A percentile compares a stretch with the other conserved stretches of the same genome.
Conservation (phyloP, 2,329 filamentous ascomycete species). For the Coleophoma crateriformis region DNA sequence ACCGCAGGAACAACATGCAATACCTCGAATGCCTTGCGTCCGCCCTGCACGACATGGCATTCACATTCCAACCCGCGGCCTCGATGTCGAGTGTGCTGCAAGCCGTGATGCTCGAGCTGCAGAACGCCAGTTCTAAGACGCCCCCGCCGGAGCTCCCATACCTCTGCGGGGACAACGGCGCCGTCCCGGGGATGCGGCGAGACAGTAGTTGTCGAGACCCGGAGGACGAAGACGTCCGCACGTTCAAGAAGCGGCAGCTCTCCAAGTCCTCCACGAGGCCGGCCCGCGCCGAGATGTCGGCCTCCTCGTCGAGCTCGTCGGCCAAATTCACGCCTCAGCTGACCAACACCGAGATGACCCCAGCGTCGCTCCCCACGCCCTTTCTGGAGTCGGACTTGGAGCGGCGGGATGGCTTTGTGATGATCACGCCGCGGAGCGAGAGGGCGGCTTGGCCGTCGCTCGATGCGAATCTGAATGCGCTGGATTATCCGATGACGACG, state of each 20-base stretch:
- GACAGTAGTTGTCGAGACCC: conserved; percentile 5
- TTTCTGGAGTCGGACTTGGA: not conserved
- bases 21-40: conserved; percentile 48
- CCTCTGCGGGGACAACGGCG: not conserved
- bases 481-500: conserved; percentile 13
- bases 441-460: conserved; percentile 7
- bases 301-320: not conserved
- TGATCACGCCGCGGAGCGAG: conserved; percentile 9
- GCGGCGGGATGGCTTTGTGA: conserved; percentile 6
- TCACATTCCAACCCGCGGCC: conserved; percentile 46
- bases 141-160: conserved; percentile 5
- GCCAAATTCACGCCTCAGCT: not conserved
- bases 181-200: conserved; percentile 18
- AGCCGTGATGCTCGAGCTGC: conserved; percentile 44
- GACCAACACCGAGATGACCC: not conserved
- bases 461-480: conserved; percentile 7
- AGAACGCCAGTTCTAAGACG: conserved; percentile 10
- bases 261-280: conserved; percentile 5
- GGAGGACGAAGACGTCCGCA: conserved; percentile 4
- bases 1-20: conserved; percentile 35
- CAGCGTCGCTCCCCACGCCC: not conserved
- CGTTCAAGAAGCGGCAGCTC: conserved; percentile 11
- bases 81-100: conserved; percentile 47
- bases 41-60: conserved; percentile 46
- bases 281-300: not conserved